Base-by-base conservation (phyloP, 108 stramenopile genomes). In the Fragilariopsis cylindrus region DNA sequence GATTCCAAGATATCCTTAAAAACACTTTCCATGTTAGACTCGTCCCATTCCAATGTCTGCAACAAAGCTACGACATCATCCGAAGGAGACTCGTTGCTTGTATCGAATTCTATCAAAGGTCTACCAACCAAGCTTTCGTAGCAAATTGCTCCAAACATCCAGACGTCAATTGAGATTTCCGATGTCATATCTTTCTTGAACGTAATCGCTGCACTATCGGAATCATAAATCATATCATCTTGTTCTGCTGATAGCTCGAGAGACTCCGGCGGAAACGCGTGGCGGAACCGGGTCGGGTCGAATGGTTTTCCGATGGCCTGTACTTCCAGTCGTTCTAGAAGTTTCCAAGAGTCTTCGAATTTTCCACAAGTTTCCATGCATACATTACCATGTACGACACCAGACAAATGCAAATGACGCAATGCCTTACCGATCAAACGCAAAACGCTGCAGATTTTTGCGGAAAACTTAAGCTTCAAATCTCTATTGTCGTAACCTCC, bases 101-200 rank as follows among this genome's bases (percentile, higher is more conserved):
- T 16, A 54, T 88, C 86, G 60, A 81, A 67, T 52, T 72, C 58
- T 4, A 92, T 78, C 72, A 94, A 65, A 16, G 90, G 84, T 60
- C 85, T 81, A 39, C 93, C 93, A 39, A 88, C 84, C 48, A 94
- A 72, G 3, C 85, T 83, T 76, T 94, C 93, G 64, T 85, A 94
- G 55, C 87, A 69, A 71, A 92, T 69, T 69, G 90, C 91, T 47
- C 93, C 93, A 69, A 91, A 92, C 13, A 77, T 85, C 93, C 93
- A 94, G 57, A 85, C 73, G 65, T 94, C 93, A 44, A 88, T 77
- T 21, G 91, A 72, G 18, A 80, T 78, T 15, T 62, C 57, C 16
- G 88, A 78, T 30, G 63, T 49, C 21, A 88, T 44, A 11, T 74
- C 48, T 6, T 56, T 65, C 49, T n/a, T 47, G 57, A 83, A 77